Evolutionary conservation across 768 basidiomycete species (phyloP).

Genomic region (Mycena vulgaris): DNA sequence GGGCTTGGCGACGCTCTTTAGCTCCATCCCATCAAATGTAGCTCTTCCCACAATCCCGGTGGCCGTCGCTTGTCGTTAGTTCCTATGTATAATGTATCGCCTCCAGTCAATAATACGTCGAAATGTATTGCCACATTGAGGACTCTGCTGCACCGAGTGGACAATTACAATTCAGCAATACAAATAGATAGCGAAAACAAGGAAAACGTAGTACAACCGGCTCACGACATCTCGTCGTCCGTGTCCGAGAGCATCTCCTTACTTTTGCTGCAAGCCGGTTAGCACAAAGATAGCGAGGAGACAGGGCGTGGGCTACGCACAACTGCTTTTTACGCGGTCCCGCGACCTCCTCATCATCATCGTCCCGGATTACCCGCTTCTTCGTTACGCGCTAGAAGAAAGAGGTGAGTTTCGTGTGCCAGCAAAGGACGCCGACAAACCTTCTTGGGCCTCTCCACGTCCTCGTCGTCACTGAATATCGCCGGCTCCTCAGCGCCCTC

Average conservation of each 20-base stretch:
- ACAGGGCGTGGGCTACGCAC: conserved; percentile 57
- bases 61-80: background rate
- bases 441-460: conserved; percentile 80
- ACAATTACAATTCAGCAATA: conserved; percentile 31
- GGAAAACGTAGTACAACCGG: conserved; percentile 37
- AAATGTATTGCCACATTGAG: background rate
- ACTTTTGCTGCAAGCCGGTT: conserved; percentile 75
- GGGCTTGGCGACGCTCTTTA: too few species aligned
- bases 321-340: conserved; percentile 84
- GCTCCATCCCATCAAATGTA: too few species aligned
- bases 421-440: conserved; percentile 51
- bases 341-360: conserved; percentile 81
- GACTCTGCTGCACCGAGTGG: background rate
- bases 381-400: conserved; percentile 64
- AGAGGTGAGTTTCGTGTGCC: conserved; percentile 1
- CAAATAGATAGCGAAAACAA: conserved; percentile 27
- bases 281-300: conserved; percentile 6
- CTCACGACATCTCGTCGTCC: conserved; percentile 85
- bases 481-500: conserved; percentile 77
- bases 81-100: too few species aligned
- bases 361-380: conserved; percentile 85
- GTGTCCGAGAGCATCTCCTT: conserved; percentile 91
- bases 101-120: too few species aligned
- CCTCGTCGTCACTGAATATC: conserved; percentile 82
- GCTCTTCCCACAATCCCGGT: background rate